These are phyloP conservation scores for Nyctanthes arbortristis DNA, from an alignment of 257 asterid species.

Conservation along the genomic window DNA sequence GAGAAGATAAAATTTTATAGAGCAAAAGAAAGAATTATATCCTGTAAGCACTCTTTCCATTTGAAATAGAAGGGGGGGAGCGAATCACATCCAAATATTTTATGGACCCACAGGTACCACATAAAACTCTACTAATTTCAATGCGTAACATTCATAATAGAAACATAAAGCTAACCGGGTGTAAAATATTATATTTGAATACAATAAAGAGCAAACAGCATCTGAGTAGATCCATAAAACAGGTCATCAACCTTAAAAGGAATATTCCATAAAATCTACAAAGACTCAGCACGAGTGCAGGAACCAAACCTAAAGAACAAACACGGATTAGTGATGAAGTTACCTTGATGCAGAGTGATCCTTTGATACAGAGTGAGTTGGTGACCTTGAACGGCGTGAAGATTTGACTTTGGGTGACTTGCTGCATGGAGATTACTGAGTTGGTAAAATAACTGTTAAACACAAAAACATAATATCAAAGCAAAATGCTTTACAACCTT, in stretches of 20 bases:
- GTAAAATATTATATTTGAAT: background rate
- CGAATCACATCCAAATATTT: too few relatives aligned
- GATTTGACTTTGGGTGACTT: conserved; percentile 83
- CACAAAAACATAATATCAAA: conserved; percentile 1
- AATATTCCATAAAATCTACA: background rate
- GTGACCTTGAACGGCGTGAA: conserved; percentile 76
- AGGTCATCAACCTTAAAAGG: background rate
- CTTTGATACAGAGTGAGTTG: conserved; percentile 54
- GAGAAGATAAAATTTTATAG: too few relatives aligned
- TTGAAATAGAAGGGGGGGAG: too few relatives aligned
- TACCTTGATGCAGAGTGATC: conserved; percentile 75
- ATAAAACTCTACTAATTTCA: too few relatives aligned
- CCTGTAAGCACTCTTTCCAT: too few relatives aligned
- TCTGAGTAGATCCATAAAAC: background rate
- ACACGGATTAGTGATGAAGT: background rate
- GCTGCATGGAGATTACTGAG: conserved; percentile 48
- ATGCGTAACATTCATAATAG: too few relatives aligned
- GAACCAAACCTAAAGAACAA: background rate
- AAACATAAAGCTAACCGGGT: too few relatives aligned
- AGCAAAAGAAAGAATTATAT: too few relatives aligned
- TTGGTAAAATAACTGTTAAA: conserved; percentile 2
- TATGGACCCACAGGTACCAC: too few relatives aligned
- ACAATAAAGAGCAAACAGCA: background rate
- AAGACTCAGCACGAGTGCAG: background rate
- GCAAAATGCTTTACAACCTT: conserved; percentile 42